A percentile compares a stretch with the other conserved stretches of the same genome.
Conservation (phyloP, 208 protist species). For the Phytomonas francai region DNA sequence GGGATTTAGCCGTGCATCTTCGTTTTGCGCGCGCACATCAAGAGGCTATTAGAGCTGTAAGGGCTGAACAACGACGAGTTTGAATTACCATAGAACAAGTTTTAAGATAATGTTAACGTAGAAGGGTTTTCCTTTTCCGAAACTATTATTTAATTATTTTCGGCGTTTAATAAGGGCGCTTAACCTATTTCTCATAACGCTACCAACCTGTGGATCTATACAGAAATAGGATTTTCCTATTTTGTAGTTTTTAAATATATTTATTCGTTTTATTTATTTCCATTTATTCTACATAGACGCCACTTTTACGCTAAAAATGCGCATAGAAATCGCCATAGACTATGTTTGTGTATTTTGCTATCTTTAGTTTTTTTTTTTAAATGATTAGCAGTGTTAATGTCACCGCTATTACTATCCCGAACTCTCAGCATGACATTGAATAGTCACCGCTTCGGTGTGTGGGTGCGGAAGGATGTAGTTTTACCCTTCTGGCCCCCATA, state of each 20-base stretch:
- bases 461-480: too few species aligned
- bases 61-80: constrained; percentile 23
- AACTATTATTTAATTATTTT: too few species aligned
- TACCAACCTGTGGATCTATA: not conserved
- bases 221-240: not conserved
- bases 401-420: too few species aligned
- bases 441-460: too few species aligned
- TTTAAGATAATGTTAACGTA: not conserved
- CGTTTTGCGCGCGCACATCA: constrained; percentile 75
- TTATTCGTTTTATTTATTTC: constrained; percentile 1
- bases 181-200: not conserved
- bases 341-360: not conserved
- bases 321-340: not conserved
- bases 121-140: constrained; percentile 6
- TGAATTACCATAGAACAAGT: too few species aligned
- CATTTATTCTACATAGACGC: not conserved
- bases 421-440: too few species aligned
- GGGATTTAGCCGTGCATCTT: constrained; percentile 54
- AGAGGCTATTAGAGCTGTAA: constrained; percentile 49
- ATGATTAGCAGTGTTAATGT: too few species aligned
- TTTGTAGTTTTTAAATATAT: not conserved
- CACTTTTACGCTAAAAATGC: not conserved
- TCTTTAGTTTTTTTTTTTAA: constrained; percentile 3
- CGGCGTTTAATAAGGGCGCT: too few species aligned
- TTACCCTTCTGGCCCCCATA: not conserved